A percentile compares a stretch with the other conserved stretches of the same genome.
These are phyloP conservation scores for Fomitopsis pinicola DNA, from an alignment of 1,284 basidiomycete species.

Conservation along the genomic window DNA sequence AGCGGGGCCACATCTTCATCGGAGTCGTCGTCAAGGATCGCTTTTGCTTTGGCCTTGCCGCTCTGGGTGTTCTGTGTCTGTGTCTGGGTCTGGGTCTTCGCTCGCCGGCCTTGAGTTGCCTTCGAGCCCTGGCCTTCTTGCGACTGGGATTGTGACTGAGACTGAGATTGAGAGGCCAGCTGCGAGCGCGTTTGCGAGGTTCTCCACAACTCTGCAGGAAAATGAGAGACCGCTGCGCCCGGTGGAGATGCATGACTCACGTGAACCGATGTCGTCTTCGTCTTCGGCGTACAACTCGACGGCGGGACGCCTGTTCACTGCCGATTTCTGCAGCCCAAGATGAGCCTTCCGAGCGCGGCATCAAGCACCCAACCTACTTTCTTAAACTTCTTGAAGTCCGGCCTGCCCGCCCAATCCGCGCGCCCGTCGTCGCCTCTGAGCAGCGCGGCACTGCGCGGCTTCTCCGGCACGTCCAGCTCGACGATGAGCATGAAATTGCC, in stretches of 20 bases:
- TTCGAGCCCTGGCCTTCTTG: not conserved
- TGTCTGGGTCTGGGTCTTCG: not conserved
- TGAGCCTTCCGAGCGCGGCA: not conserved
- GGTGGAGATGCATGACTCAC: constrained; percentile 29
- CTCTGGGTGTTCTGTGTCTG: constrained; percentile 9
- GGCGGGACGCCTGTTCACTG: constrained; percentile 28
- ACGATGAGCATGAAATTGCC: constrained; percentile 88
- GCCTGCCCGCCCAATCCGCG: constrained; percentile 52
- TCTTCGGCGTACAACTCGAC: constrained; percentile 52
- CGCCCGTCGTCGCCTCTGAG: constrained; percentile 17
- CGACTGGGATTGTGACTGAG: not conserved
- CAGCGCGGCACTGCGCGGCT: constrained; percentile 15
- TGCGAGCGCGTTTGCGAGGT: constrained; percentile 20
- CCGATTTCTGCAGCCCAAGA: constrained; percentile 25
- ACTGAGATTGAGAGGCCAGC: constrained; percentile 15
- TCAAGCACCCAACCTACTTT: constrained; percentile 45
- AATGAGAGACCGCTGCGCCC: not conserved
- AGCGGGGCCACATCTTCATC: constrained; percentile 23
- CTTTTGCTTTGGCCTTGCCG: constrained; percentile 3
- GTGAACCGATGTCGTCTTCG: constrained; percentile 52
- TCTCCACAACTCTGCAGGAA: constrained; percentile 50
- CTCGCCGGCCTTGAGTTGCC: constrained; percentile 5
- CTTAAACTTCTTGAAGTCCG: constrained; percentile 87
- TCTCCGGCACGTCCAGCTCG: constrained; percentile 57
- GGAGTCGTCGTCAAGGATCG: constrained; percentile 27